These are phyloP conservation scores for Cenchrus americanus DNA, from an alignment of 176 grass and related monocot species.

Conservation along the genomic window DNA sequence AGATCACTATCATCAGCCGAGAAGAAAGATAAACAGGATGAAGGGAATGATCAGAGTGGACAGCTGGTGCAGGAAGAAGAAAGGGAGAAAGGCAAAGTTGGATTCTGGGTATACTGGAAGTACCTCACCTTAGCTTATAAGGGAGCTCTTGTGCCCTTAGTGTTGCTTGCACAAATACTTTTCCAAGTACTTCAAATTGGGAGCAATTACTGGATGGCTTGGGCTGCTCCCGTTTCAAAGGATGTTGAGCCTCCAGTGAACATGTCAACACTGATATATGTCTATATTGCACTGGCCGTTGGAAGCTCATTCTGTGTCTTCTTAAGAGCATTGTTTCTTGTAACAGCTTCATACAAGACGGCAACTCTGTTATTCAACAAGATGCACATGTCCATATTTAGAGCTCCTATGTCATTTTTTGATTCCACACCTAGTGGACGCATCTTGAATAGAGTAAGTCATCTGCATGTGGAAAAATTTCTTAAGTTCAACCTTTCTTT, in stretches of 20 bases:
- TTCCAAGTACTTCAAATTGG: slow-evolving; percentile 85
- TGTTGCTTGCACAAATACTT: slow-evolving; percentile 74
- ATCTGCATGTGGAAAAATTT: slow-evolving; percentile 27
- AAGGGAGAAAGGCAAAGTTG: slow-evolving; percentile 86
- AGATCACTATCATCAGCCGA: slow-evolving; percentile 39
- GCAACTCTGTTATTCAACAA: slow-evolving; percentile 78
- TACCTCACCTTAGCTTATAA: slow-evolving; percentile 81
- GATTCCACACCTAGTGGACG: slow-evolving; percentile 88
- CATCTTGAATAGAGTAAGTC: slow-evolving; percentile 74
- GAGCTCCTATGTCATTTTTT: slow-evolving; percentile 89
- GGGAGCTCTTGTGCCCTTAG: slow-evolving; percentile 72
- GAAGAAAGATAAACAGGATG: slow-evolving; percentile 54
- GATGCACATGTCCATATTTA: slow-evolving; percentile 85
- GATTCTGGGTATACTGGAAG: slow-evolving; percentile 89
- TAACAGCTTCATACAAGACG: slow-evolving; percentile 73
- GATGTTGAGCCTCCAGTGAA: slow-evolving; percentile 63
- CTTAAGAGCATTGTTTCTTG: slow-evolving; percentile 63
- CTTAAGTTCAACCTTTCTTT: slow-evolving; percentile 23
- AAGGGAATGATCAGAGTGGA: slow-evolving; percentile 42
- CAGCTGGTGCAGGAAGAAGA: slow-evolving; percentile 94
- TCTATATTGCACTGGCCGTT: slow-evolving; percentile 64
- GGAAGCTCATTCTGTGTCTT: slow-evolving; percentile 69
- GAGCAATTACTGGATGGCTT: slow-evolving; percentile 97
- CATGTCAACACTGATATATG: slow-evolving; percentile 66
- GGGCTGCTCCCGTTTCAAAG: slow-evolving; percentile 71